Conservation (phyloP, 2,329 filamentous ascomycete species). For the Aspergillus sp. region DNA sequence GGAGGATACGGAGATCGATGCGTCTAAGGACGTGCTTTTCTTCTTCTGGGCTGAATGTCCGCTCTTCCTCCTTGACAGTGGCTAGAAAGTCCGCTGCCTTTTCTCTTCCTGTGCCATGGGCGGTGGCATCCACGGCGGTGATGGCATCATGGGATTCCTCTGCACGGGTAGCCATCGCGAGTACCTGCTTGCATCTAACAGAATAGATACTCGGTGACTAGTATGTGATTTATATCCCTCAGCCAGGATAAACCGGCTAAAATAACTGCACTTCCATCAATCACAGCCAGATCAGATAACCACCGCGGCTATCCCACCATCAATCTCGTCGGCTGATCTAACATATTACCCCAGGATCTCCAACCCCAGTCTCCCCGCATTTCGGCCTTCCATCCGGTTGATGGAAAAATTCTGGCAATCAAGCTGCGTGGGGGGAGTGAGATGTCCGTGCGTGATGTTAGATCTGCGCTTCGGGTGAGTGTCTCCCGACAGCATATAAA, state of each 20-base stretch:
- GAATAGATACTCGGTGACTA: neutral
- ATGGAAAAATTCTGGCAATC: neutral
- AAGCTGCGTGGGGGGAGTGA: neutral
- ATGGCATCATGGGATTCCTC: conserved; percentile 12
- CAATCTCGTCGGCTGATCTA: neutral
- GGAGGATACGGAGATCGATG: conserved; percentile 56
- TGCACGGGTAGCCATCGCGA: neutral
- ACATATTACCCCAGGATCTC: neutral
- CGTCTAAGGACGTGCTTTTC: conserved; percentile 40
- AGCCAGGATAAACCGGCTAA: neutral
- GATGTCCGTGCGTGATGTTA: neutral
- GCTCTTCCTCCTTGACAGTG: conserved; percentile 6
- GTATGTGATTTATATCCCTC: neutral
- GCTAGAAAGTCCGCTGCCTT: conserved; percentile 19
- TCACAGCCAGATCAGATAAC: neutral
- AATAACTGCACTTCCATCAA: neutral
- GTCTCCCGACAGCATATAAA: neutral
- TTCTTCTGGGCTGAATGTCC: conserved; percentile 51
- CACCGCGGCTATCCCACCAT: neutral
- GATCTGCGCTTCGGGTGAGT: neutral
- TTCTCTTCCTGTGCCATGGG: conserved; percentile 1
- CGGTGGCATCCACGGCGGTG: conserved; percentile 4
- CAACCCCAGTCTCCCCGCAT: neutral
- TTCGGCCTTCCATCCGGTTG: neutral
- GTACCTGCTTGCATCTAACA: neutral